Evolutionary conservation across 179 eudicot genomes (phyloP).

Genomic region (Gypsophila paniculata): DNA sequence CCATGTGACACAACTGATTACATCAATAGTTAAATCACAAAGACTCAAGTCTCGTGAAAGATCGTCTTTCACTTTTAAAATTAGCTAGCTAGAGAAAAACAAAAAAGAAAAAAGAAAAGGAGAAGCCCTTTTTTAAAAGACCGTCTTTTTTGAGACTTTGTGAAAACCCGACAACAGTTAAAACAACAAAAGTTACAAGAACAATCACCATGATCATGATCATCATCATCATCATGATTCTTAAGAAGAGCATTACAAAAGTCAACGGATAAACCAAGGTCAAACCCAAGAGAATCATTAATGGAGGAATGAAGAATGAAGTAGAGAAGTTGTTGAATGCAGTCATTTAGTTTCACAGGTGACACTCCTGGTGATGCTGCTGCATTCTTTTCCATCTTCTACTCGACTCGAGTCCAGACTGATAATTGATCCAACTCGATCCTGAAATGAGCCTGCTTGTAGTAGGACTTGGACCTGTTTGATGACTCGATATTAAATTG

Average conservation of each 20-base stretch:
- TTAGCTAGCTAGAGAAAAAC: too few species aligned
- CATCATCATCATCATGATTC: slow-evolving; percentile 12
- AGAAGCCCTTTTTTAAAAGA: too few species aligned
- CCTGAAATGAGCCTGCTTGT: not conserved
- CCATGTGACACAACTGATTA: too few species aligned
- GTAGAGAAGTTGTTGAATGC: slow-evolving; percentile 37
- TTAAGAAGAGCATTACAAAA: slow-evolving; percentile 43
- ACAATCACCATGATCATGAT: slow-evolving; percentile 11
- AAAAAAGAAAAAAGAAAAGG: too few species aligned
- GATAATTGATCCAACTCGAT: too few species aligned
- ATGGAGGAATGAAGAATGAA: slow-evolving; percentile 36
- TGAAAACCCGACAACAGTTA: not conserved
- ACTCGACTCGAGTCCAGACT: not conserved
- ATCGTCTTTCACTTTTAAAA: too few species aligned
- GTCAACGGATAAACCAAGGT: slow-evolving; percentile 35
- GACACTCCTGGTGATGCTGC: slow-evolving; percentile 33
- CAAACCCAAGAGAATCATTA: slow-evolving; percentile 30
- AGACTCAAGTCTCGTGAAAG: too few species aligned
- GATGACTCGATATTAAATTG: too few species aligned
- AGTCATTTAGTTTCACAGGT: slow-evolving; percentile 33
- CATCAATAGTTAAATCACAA: too few species aligned
- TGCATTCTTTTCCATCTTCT: slow-evolving; percentile 16
- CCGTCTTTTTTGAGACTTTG: too few species aligned
- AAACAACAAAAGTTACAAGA: slow-evolving; percentile 12
- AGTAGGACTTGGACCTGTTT: not conserved